phyloP scores from a whole-genome alignment of 192 early-diverging fungal species.

The Haplosporangium gracile region DNA sequence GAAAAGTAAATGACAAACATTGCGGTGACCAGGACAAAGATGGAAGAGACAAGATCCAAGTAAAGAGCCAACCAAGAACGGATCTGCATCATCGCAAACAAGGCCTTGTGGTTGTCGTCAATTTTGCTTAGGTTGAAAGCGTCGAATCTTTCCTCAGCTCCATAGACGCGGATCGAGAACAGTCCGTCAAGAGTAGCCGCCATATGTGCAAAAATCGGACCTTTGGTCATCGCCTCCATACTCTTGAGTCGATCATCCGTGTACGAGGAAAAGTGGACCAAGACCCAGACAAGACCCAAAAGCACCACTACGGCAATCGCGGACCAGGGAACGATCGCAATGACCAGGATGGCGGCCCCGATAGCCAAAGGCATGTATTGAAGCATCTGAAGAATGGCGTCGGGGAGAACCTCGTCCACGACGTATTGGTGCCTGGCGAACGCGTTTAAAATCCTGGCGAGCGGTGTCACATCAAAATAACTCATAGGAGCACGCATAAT shows the following conservation, averaged over 20 bases:
- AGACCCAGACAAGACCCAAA: conserved; percentile 52
- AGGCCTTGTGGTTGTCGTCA: conserved; percentile 76
- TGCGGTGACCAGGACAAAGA: conserved; percentile 76
- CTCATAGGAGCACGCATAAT: conserved; percentile 77
- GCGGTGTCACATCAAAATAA: conserved; percentile 79
- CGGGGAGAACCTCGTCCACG: conserved; percentile 57
- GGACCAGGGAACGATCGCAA: conserved; percentile 74
- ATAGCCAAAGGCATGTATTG: conserved; percentile 52
- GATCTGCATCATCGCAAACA: conserved; percentile 76
- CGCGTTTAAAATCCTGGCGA: conserved; percentile 77
- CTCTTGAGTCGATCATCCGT: conserved; percentile 68
- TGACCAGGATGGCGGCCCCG: conserved; percentile 71
- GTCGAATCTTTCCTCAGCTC: conserved; percentile 71
- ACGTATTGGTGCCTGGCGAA: conserved; percentile 62
- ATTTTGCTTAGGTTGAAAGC: conserved; percentile 68
- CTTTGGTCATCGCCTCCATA: conserved; percentile 76
- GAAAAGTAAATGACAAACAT: conserved; percentile 66
- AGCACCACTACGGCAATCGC: conserved; percentile 64
- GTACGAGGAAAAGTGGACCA: conserved; percentile 56
- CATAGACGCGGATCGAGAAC: conserved; percentile 75
- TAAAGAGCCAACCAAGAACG: conserved; percentile 72
- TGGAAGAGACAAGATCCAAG: conserved; percentile 70
- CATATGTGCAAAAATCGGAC: conserved; percentile 79
- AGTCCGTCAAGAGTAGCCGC: conserved; percentile 80
- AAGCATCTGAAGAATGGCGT: conserved; percentile 56